Percentiles rank a stretch among this genome's conserved stretches.
Conservation (phyloP, 768 basidiomycete genomes). For the Termitomyces heimii region DNA sequence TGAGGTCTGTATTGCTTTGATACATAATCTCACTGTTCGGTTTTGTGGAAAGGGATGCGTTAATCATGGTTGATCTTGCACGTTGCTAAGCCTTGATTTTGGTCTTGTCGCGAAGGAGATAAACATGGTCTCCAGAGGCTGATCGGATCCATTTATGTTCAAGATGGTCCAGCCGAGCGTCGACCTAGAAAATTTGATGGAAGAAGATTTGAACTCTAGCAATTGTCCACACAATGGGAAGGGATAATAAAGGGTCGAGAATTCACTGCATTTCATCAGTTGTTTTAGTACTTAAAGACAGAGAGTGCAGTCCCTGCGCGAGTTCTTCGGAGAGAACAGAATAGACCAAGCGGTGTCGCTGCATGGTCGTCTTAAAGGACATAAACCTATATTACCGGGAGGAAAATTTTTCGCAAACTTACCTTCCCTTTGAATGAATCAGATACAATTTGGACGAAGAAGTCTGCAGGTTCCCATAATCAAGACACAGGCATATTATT, state of each 20-base stretch:
- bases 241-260: neutral
- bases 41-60: neutral
- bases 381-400: neutral
- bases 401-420: neutral
- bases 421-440: constrained; percentile 73
- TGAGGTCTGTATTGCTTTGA: neutral
- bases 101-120: constrained; percentile 6
- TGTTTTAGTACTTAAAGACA: constrained; percentile 73
- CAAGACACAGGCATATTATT: constrained; percentile 9
- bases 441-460: constrained; percentile 69
- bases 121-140: neutral
- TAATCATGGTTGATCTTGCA: constrained; percentile 6
- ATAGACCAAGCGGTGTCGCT: constrained; percentile 79
- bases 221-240: neutral
- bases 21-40: neutral
- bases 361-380: constrained; percentile 54
- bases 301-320: constrained; percentile 64
- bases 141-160: constrained; percentile 5
- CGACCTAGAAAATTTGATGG: neutral
- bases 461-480: constrained; percentile 43
- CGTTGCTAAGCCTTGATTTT: constrained; percentile 5
- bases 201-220: neutral
- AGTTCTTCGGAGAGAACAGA: constrained; percentile 68
- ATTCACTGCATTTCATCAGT: constrained; percentile 33
- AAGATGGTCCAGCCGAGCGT: neutral